A percentile compares a stretch with the other conserved stretches of the same genome.
Conservation (phyloP, 306 rosid genomes). For the Malus fusca region DNA sequence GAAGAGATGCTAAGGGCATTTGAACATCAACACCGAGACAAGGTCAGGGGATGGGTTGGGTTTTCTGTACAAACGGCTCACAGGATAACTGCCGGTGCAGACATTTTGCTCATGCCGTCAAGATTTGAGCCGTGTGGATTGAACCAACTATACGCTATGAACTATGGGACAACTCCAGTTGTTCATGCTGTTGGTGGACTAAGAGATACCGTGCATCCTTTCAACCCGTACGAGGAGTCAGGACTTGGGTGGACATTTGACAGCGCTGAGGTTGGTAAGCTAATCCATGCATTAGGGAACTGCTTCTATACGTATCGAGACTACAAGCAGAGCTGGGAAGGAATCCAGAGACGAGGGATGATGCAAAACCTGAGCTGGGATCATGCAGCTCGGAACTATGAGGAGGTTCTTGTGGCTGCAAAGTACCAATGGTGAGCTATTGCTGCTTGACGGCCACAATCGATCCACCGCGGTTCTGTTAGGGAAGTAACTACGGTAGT, state of each 20-base stretch:
- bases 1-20: conserved; percentile 63
- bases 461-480: background rate
- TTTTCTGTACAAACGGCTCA: conserved; percentile 82
- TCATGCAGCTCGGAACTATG: conserved; percentile 75
- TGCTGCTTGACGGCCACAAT: background rate
- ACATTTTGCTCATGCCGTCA: conserved; percentile 90
- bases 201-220: conserved; percentile 71
- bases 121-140: conserved; percentile 95
- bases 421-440: conserved; percentile 66
- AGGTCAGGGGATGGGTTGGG: conserved; percentile 86
- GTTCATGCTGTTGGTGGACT: conserved; percentile 97
- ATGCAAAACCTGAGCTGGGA: conserved; percentile 88
- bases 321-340: conserved; percentile 90
- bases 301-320: conserved; percentile 60
- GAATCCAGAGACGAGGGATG: conserved; percentile 92
- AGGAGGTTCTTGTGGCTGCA: conserved; percentile 87
- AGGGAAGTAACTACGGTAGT: background rate
- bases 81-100: conserved; percentile 87
- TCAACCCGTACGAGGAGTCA: conserved; percentile 63
- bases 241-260: conserved; percentile 93
- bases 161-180: conserved; percentile 80
- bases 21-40: conserved; percentile 43
- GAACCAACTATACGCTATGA: conserved; percentile 95
- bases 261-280: conserved; percentile 57
- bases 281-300: conserved; percentile 65